Evolutionary conservation across 768 basidiomycete genomes (phyloP).

Genomic region (Hortiboletus campestris): DNA sequence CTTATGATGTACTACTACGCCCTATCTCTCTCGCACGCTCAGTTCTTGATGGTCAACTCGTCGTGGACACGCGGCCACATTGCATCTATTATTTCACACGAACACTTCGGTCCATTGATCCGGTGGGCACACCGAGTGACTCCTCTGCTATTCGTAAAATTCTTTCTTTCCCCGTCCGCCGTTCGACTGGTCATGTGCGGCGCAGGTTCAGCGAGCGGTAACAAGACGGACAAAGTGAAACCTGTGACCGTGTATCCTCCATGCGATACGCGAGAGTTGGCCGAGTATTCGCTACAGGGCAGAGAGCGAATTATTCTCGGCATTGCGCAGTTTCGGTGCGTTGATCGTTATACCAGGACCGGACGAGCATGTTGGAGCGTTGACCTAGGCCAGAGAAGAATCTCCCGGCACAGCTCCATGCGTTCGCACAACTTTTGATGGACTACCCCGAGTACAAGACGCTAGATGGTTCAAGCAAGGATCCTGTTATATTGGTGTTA

Average conservation of each 20-base stretch:
- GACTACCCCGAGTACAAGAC: conserved; percentile 55
- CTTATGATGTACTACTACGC: conserved; percentile 85
- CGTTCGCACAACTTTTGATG: conserved; percentile 60
- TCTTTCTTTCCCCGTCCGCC: conserved; percentile 16
- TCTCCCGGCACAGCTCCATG: conserved; percentile 73
- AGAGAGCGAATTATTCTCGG: conserved; percentile 74
- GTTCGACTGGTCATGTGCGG: background rate
- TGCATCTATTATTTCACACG: conserved; percentile 62
- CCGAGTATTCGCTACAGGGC: conserved; percentile 47
- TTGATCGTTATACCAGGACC: background rate
- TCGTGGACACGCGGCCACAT: conserved; percentile 92
- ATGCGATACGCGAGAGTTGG: conserved; percentile 80
- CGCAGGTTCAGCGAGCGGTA: background rate
- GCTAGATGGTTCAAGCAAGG: conserved; percentile 11
- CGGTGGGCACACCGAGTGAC: conserved; percentile 42
- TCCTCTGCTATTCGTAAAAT: conserved; percentile 40
- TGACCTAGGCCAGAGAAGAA: conserved; percentile 86
- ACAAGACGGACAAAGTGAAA: background rate
- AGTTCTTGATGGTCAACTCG: conserved; percentile 90
- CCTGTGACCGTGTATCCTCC: conserved; percentile 79
- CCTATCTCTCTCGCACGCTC: conserved; percentile 65
- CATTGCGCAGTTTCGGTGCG: conserved; percentile 89
- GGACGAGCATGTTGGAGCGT: background rate
- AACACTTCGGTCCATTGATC: conserved; percentile 45
- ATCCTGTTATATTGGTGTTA: conserved; percentile 60